These are phyloP conservation scores for Thielaviopsis musarum DNA, from an alignment of 2,329 filamentous ascomycete genomes.

Conservation along the genomic window DNA sequence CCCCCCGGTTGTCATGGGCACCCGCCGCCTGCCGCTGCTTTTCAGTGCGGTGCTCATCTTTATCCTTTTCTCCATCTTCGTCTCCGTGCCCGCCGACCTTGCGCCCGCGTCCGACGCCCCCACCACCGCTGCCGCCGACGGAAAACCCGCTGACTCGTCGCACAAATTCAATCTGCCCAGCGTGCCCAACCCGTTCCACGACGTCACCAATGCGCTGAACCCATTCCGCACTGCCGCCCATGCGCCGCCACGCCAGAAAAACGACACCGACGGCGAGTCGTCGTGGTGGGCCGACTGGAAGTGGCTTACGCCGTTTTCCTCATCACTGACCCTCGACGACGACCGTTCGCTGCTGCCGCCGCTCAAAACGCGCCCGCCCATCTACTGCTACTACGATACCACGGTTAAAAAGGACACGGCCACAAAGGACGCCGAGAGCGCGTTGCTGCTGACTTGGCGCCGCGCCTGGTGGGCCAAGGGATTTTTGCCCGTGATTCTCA, in stretches of 20 bases:
- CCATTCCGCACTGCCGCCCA: constrained; percentile 57
- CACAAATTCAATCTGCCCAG: constrained; percentile 33
- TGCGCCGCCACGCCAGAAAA: constrained; percentile 54
- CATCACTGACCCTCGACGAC: constrained; percentile 61
- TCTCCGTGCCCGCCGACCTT: constrained; percentile 18
- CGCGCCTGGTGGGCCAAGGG: constrained; percentile 92
- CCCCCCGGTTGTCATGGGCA: constrained; percentile 31
- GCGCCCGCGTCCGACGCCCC: not conserved
- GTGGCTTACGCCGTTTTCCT: constrained; percentile 77
- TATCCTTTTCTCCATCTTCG: constrained; percentile 35
- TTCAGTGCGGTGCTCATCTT: constrained; percentile 34
- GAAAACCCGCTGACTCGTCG: constrained; percentile 22
- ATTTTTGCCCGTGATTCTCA: constrained; percentile 70
- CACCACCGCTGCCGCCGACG: not conserved
- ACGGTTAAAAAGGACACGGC: constrained; percentile 43
- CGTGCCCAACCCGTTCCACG: constrained; percentile 24
- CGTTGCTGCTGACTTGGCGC: constrained; percentile 71
- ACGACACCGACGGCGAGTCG: constrained; percentile 61
- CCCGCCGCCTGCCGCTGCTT: constrained; percentile 35
- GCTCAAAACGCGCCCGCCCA: constrained; percentile 47
- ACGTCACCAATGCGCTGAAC: constrained; percentile 35
- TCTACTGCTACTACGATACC: constrained; percentile 86
- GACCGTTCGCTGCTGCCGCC: constrained; percentile 71
- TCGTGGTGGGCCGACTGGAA: constrained; percentile 82
- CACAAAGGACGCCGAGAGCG: constrained; percentile 55